phyloP scores from a whole-genome alignment of 2,329 filamentous ascomycete genomes.

The Seiridium unicorne region DNA sequence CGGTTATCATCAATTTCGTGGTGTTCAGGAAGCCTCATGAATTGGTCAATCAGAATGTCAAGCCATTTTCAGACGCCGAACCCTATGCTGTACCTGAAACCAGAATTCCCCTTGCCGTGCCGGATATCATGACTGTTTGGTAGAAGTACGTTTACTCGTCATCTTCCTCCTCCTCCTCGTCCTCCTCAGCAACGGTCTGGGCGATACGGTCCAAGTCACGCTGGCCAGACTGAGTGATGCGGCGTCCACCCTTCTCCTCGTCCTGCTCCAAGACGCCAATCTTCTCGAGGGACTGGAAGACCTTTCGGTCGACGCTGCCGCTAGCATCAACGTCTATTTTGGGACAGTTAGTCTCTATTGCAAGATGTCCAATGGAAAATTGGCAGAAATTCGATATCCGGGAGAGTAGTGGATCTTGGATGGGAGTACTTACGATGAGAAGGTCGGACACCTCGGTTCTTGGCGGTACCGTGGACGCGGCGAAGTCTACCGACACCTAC shows the following conservation, averaged over 20 bases:
- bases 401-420: too few species aligned
- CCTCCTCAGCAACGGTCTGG: slow-evolving; percentile 73
- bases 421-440: slow-evolving; percentile 56
- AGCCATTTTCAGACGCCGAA: slow-evolving; percentile 31
- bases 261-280: slow-evolving; percentile 97
- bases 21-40: slow-evolving; percentile 4
- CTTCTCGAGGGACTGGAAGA: slow-evolving; percentile 97
- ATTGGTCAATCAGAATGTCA: slow-evolving; percentile 11
- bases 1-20: background rate
- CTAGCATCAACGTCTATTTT: slow-evolving; percentile 77
- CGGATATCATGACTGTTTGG: slow-evolving; percentile 6
- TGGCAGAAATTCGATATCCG: background rate
- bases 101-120: slow-evolving; percentile 2
- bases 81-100: slow-evolving; percentile 29
- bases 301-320: slow-evolving; percentile 94
- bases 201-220: slow-evolving; percentile 97
- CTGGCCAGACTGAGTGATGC: slow-evolving; percentile 97
- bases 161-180: slow-evolving; percentile 62
- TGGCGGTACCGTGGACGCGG: slow-evolving; percentile 93
- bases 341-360: background rate
- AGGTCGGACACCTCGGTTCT: slow-evolving; percentile 93
- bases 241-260: slow-evolving; percentile 96
- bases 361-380: background rate
- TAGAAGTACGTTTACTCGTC: slow-evolving; percentile 54
- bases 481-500: slow-evolving; percentile 97